Evolutionary conservation across 441 rosid species (phyloP), one percentile per base, ranked within the genome.

Genomic region (Adansonia gregorii): DNA sequence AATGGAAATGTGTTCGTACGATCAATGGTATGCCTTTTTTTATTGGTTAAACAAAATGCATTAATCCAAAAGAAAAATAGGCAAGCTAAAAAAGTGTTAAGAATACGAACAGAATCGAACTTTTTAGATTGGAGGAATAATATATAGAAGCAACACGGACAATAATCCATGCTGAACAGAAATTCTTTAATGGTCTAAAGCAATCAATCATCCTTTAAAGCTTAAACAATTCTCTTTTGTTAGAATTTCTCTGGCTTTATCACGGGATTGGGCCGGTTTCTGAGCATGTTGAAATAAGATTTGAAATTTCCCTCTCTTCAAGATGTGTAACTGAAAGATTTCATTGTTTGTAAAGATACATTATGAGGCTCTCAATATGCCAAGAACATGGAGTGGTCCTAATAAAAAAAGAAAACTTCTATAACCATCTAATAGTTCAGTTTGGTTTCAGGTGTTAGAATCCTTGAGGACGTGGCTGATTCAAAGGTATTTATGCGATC

Each of bases 1-100:
- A 90, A 76, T 97, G 99, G 99, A 93, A 91, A 90, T 97, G 98
- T 86, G 91, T 94, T 68, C 91, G 93, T 77, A 94, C 95, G n/a
- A 61, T 91, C 73, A 89, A 94, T 83, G 98, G 98, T 94, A 84
- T n/a, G 15, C 71, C 39, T 49, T 60, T 41, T 22, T 64, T 45
- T 64, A 5, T 31, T 8, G 3, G 45, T 52, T 35, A 7, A 72
- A 39, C 3, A n/a, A 56, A 55, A 55, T 72, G n/a, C n/a, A 35
- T 72, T 72, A 71, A n/a, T 71, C 4, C 63, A 4, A 31, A n/a
- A 31, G 22, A 54, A 71, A 67, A 71, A 24, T 52, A 35, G 61
- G 14, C 46, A 71, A 71, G 46, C 41, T 51, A 52, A 71, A 31
- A 68, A 71, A 1, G 61, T 35, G 9, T 54, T 52, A n/a, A 35